These are phyloP conservation scores for Incumbomyces delicatus DNA, from an alignment of 2,329 filamentous ascomycete species.

Conservation along the genomic window DNA sequence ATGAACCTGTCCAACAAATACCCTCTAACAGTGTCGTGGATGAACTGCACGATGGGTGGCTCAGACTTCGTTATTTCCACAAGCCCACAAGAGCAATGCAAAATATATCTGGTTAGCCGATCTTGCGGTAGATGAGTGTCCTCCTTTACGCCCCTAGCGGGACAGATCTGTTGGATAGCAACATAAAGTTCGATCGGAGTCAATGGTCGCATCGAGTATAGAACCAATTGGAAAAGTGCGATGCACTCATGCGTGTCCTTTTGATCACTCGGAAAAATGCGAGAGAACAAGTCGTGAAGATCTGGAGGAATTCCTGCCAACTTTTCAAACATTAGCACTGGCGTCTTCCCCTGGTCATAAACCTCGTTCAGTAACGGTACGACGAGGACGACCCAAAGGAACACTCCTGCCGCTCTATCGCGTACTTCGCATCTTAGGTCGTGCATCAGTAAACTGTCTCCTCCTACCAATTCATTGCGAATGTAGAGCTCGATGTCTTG, in stretches of 20 bases:
- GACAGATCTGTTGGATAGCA: constrained; percentile 23
- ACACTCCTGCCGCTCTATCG: constrained; percentile 28
- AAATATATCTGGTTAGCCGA: constrained; percentile 52
- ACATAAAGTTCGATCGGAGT: constrained; percentile 38
- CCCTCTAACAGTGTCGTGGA: constrained; percentile 32
- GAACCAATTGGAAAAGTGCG: constrained; percentile 36
- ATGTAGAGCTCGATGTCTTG: constrained; percentile 29
- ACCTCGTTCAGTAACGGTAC: constrained; percentile 34
- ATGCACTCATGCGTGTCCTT: constrained; percentile 26
- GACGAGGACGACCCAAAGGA: constrained; percentile 36
- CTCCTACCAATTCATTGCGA: constrained; percentile 17
- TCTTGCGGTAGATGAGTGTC: not conserved
- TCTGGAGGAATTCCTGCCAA: constrained; percentile 31
- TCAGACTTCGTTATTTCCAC: constrained; percentile 22
- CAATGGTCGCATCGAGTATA: constrained; percentile 40
- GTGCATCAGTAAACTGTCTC: not conserved
- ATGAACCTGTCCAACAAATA: constrained; percentile 56
- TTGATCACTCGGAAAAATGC: constrained; percentile 41
- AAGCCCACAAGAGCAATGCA: constrained; percentile 42
- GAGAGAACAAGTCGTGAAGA: constrained; percentile 40
- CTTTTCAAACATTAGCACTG: constrained; percentile 23
- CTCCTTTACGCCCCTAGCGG: not conserved
- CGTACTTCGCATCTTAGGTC: not conserved
- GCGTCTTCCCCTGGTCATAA: constrained; percentile 14
- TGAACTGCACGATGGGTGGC: constrained; percentile 36